These are phyloP conservation scores for Hebeloma cylindrosporum DNA, from an alignment of 768 basidiomycete species.

Conservation along the genomic window DNA sequence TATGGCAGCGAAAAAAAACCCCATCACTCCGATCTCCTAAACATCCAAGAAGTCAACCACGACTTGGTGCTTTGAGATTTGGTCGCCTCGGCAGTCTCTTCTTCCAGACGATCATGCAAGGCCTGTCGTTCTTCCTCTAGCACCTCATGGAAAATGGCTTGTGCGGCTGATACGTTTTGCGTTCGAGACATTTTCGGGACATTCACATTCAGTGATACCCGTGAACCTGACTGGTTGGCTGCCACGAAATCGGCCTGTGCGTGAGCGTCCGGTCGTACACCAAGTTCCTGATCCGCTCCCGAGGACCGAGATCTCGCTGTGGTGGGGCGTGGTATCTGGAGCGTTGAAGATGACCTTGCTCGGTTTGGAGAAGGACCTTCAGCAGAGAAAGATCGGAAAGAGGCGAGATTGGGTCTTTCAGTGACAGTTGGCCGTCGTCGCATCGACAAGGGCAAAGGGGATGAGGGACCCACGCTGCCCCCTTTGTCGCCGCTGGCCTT, in stretches of 20 bases:
- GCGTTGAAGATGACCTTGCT: slow-evolving; percentile 35
- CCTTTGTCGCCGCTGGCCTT: slow-evolving; percentile 36
- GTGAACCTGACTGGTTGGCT: slow-evolving; percentile 35
- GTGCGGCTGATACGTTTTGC: slow-evolving; percentile 52
- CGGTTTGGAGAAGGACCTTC: slow-evolving; percentile 21
- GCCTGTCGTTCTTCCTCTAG: slow-evolving; percentile 69
- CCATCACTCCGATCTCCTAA: slow-evolving; percentile 37
- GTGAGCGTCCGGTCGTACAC: slow-evolving; percentile 42
- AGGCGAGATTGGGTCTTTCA: slow-evolving; percentile 19
- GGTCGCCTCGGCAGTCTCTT: slow-evolving; percentile 46
- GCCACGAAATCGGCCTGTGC: slow-evolving; percentile 44
- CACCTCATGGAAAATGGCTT: slow-evolving; percentile 68
- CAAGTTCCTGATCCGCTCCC: slow-evolving; percentile 38
- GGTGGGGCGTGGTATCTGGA: slow-evolving; percentile 27
- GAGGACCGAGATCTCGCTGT: slow-evolving; percentile 28
- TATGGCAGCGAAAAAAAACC: neutral
- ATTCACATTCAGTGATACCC: slow-evolving; percentile 32
- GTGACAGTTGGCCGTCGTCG: slow-evolving; percentile 32
- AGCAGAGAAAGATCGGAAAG: slow-evolving; percentile 35
- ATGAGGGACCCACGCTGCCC: slow-evolving; percentile 23
- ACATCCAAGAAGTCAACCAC: slow-evolving; percentile 71
- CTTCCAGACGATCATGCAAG: slow-evolving; percentile 49
- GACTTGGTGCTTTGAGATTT: slow-evolving; percentile 47
- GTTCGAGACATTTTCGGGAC: slow-evolving; percentile 27
- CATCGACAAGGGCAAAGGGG: slow-evolving; percentile 19